Evolutionary conservation across 768 basidiomycete genomes (phyloP).

Genomic region (Termitomyces sp.): DNA sequence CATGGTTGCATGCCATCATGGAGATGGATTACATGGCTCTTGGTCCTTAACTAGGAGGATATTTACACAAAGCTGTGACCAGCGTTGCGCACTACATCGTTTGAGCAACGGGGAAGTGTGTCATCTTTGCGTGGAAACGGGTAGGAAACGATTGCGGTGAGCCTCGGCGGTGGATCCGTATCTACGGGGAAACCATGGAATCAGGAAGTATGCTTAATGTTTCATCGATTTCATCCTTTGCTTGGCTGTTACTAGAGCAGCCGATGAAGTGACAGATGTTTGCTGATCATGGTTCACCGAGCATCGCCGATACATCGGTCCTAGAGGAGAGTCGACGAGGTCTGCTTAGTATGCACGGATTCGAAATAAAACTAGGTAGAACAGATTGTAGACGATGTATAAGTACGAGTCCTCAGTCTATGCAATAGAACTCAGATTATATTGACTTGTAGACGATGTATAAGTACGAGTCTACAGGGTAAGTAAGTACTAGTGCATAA

Average conservation of each 20-base stretch:
- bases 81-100: too few relatives aligned
- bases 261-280: not conserved
- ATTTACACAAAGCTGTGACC: too few relatives aligned
- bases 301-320: not conserved
- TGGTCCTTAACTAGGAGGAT: not conserved
- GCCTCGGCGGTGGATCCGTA: not conserved
- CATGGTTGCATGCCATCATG: not conserved
- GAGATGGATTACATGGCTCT: not conserved
- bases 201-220: not conserved
- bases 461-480: too few relatives aligned
- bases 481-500: too few relatives aligned
- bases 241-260: not conserved
- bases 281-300: not conserved
- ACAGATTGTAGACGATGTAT: too few relatives aligned
- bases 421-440: too few relatives aligned
- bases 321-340: not conserved
- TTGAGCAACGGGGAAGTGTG: not conserved
- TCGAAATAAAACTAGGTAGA: not conserved
- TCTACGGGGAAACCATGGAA: not conserved
- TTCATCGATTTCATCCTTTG: not conserved
- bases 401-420: too few relatives aligned
- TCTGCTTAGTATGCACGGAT: not conserved
- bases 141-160: not conserved
- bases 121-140: not conserved
- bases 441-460: too few relatives aligned